These are phyloP conservation scores for Monosporascus sp. DNA, from an alignment of 2,329 filamentous ascomycete species.

Conservation along the genomic window DNA sequence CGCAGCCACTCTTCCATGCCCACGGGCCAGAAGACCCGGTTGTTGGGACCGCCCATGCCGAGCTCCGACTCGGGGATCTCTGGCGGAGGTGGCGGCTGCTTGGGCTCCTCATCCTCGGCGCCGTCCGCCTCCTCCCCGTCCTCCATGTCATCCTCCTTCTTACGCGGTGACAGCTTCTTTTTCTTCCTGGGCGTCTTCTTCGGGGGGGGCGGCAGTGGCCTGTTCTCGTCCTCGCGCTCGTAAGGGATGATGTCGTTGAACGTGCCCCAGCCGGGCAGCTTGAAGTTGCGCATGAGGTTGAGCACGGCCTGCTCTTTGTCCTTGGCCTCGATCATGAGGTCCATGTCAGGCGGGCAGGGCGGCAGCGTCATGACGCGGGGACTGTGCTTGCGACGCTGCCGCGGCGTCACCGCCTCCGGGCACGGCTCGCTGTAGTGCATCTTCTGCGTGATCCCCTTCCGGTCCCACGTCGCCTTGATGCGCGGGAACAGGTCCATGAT, in stretches of 20 bases:
- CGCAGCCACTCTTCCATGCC: constrained; percentile 88
- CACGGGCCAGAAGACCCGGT: constrained; percentile 83
- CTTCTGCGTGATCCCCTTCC: constrained; percentile 83
- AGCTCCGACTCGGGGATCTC: constrained; percentile 63
- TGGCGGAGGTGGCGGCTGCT: constrained; percentile 35
- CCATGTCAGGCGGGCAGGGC: constrained; percentile 77
- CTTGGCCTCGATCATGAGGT: constrained; percentile 99
- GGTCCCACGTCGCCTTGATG: constrained; percentile 78
- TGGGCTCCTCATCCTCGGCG: constrained; percentile 33
- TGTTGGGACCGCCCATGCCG: constrained; percentile 79
- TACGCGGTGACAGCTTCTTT: constrained; percentile 18
- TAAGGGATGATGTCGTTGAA: constrained; percentile 77
- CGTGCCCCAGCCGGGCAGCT: constrained; percentile 70
- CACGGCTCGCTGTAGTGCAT: constrained; percentile 93
- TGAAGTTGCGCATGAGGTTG: constrained; percentile 85
- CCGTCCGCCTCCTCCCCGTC: constrained; percentile 29
- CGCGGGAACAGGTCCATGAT: constrained; percentile 69
- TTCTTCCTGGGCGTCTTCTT: constrained; percentile 42
- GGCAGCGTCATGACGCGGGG: constrained; percentile 74
- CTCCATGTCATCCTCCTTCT: constrained; percentile 29
- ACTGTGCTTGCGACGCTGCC: constrained; percentile 80
- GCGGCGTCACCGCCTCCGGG: constrained; percentile 68
- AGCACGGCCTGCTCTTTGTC: constrained; percentile 97
- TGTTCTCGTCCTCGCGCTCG: constrained; percentile 71
- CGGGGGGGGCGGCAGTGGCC: constrained; percentile 41